Evolutionary conservation across 2,329 filamentous ascomycete genomes (phyloP).

Genomic region (Drechslerella dactyloides): DNA sequence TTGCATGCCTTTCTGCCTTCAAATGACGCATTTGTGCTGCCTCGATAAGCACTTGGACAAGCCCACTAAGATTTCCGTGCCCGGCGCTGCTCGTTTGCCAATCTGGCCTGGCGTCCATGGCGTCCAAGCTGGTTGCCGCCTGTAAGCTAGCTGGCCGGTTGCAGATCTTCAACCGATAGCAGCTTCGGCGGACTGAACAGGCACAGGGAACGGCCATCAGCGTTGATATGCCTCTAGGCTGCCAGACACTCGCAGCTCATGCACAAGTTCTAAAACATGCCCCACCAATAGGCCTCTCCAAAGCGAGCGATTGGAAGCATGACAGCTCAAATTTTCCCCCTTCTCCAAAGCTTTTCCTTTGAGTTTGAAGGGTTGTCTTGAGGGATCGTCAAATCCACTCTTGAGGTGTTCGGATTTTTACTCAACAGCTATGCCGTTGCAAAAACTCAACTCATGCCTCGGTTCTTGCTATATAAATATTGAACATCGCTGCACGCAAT

Average conservation of each 20-base stretch:
- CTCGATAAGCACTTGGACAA: not conserved
- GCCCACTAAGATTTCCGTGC: not conserved
- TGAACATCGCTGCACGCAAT: no score
- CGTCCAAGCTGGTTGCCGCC: not conserved
- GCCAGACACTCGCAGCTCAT: slow-evolving; percentile 23
- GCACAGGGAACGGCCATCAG: slow-evolving; percentile 8
- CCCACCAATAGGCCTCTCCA: no score
- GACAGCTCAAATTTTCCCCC: no score
- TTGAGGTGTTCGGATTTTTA: no score
- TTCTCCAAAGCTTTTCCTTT: no score
- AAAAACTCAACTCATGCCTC: no score
- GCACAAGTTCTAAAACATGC: not conserved
- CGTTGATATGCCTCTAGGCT: slow-evolving; percentile 26
- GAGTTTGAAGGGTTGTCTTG: no score
- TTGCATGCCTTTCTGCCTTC: not conserved
- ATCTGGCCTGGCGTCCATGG: slow-evolving; percentile 9
- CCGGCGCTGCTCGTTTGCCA: not conserved
- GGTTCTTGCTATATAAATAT: no score
- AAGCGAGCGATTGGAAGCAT: no score
- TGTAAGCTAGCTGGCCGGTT: not conserved
- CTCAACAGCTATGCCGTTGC: no score
- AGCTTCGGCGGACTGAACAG: slow-evolving; percentile 9
- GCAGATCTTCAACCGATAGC: slow-evolving; percentile 11
- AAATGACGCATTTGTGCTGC: slow-evolving; percentile 29
- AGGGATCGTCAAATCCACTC: no score